A percentile compares a stretch with the other conserved stretches of the same genome.
These are phyloP conservation scores for Cystobasidium sp. DNA, from an alignment of 1,284 basidiomycete species.

Conservation along the genomic window DNA sequence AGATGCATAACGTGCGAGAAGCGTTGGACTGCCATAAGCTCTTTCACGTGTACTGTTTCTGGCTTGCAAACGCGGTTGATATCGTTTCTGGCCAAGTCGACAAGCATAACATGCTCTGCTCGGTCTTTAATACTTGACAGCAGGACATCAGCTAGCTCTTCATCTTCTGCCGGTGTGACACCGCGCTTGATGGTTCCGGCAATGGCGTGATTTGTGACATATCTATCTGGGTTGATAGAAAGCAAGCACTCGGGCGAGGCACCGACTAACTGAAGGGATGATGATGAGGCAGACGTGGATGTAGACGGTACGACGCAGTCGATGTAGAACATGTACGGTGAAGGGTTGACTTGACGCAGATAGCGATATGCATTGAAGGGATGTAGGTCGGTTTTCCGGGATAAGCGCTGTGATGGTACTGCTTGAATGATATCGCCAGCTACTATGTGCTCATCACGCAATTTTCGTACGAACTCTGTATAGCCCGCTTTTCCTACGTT, in stretches of 20 bases:
- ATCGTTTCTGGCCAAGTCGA: slow-evolving; percentile 98
- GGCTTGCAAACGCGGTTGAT: slow-evolving; percentile 97
- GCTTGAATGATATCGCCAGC: slow-evolving; percentile 99
- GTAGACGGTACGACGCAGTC: slow-evolving; percentile 64
- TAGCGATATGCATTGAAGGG: slow-evolving; percentile 81
- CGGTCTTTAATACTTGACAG: slow-evolving; percentile 88
- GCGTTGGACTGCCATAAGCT: slow-evolving; percentile 90
- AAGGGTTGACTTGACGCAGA: slow-evolving; percentile 91
- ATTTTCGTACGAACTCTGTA: slow-evolving; percentile 83
- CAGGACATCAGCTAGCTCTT: slow-evolving; percentile 72
- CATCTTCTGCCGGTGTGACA: slow-evolving; percentile 72
- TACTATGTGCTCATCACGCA: slow-evolving; percentile 87
- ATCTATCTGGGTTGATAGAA: slow-evolving; percentile 81
- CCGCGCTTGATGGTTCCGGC: slow-evolving; percentile 93
- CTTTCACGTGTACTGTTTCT: slow-evolving; percentile 92
- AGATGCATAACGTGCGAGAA: slow-evolving; percentile 98
- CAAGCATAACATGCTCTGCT: slow-evolving; percentile 98
- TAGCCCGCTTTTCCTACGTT: slow-evolving; percentile 96
- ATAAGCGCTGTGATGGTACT: slow-evolving; percentile 89
- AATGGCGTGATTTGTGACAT: slow-evolving; percentile 97
- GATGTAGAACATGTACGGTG: slow-evolving; percentile 99
- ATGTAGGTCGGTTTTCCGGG: slow-evolving; percentile 82
- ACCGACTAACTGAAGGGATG: slow-evolving; percentile 86
- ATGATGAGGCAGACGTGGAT: slow-evolving; percentile 53
- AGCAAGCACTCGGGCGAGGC: slow-evolving; percentile 98